Evolutionary conservation across 1,284 basidiomycete genomes (phyloP), one percentile per base, ranked within the genome.

Genomic region (Wallemia mellicola): DNA sequence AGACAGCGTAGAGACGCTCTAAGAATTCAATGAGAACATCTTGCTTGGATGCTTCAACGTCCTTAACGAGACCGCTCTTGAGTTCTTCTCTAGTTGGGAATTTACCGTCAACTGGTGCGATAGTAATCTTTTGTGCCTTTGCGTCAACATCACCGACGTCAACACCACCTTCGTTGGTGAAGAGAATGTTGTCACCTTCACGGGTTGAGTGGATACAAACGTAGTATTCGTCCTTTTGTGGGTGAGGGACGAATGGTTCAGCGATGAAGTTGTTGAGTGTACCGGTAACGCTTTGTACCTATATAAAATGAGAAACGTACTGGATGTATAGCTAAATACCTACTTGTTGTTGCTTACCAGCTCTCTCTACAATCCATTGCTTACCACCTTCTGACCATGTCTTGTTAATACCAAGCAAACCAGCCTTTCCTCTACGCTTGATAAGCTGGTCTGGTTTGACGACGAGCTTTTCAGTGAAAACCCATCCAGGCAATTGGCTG

Each of bases 161-260:
- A 59, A 98, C 89, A 77, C 94, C 92, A 67, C 92, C 94, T 71
- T 95, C 89, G 72, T 95, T 91, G 58, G 92, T 95, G 79, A 98
- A 98, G 69, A 96, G 83, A 70, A 98, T 94, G 63, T 82, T 79
- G 71, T 98, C 92, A 62, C 87, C 89, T 69, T 95, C 86, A 66
- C 92, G 86, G 25, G 79, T 80, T 28, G 92, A 96, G 73, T 83
- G 95, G 74, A 98, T 86, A 74, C 92, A 98, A 68, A 98, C 85
- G 73, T 96, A 98, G 75, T 88, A 96, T 71, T 98, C 92, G 65
- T 86, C 86, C 70, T 91, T 77, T 62, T 86, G 79, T 2, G 86
- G 82, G 71, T 98, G 92, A 59, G 92, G 92, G 61, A 92, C 78
- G 81, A 98, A 95, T 30, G 92, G 92, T 74, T 98, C 92, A 65